These are phyloP conservation scores for Passiflora organensis DNA, from an alignment of 345 rosid species.

Conservation along the genomic window DNA sequence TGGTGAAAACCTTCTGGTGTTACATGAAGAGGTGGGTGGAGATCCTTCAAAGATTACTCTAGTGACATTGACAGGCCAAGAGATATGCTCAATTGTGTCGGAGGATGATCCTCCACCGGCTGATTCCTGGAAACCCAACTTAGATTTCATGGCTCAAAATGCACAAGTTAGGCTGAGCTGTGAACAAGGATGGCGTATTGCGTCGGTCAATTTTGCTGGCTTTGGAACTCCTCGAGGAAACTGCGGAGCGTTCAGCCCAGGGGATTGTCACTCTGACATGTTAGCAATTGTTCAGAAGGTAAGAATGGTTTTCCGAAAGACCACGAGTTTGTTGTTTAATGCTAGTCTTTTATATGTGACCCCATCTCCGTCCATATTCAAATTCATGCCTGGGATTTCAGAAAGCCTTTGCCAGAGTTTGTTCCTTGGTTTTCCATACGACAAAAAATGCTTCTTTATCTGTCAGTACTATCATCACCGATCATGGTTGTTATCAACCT, in stretches of 20 bases:
- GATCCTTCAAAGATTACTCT: slow-evolving; percentile 48
- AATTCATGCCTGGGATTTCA: too few species aligned
- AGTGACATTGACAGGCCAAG: slow-evolving; percentile 38
- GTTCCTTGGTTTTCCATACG: too few species aligned
- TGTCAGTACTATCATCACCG: too few species aligned
- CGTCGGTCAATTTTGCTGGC: slow-evolving; percentile 47
- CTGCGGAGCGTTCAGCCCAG: slow-evolving; percentile 41
- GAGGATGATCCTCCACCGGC: slow-evolving; percentile 48
- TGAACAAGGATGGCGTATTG: slow-evolving; percentile 53
- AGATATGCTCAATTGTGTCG: slow-evolving; percentile 45
- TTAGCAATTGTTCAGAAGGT: slow-evolving; percentile 36
- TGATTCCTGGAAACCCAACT: slow-evolving; percentile 43
- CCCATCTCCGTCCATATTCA: too few species aligned
- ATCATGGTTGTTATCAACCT: too few species aligned
- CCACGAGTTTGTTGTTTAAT: too few species aligned
- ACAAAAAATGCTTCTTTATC: too few species aligned
- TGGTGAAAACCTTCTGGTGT: slow-evolving; percentile 48
- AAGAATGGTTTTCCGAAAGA: slow-evolving; percentile 9
- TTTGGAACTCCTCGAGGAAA: slow-evolving; percentile 54
- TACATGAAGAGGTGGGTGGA: slow-evolving; percentile 63
- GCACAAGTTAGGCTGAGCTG: slow-evolving; percentile 49
- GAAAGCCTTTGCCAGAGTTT: too few species aligned
- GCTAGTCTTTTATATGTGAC: too few species aligned
- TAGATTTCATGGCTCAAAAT: slow-evolving; percentile 18
- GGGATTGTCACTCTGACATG: slow-evolving; percentile 40